These are phyloP conservation scores for Coemansia sp. DNA, from an alignment of 192 early-diverging fungal species.

Conservation along the genomic window DNA sequence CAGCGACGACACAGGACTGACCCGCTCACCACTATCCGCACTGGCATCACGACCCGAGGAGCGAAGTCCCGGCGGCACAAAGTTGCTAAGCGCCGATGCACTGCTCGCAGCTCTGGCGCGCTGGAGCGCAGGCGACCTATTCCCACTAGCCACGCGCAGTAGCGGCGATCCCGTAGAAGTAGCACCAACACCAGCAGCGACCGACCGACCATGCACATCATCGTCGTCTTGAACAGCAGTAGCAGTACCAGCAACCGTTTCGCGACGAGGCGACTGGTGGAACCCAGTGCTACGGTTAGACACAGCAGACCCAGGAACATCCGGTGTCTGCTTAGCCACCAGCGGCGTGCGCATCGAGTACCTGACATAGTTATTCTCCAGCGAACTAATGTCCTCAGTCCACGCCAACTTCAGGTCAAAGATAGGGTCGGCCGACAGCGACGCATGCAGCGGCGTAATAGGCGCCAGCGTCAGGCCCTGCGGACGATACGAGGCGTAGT, in stretches of 20 bases:
- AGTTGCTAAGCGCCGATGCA: constrained; percentile 22
- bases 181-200: background rate
- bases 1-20: background rate
- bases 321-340: background rate
- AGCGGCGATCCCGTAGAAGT: constrained; percentile 10
- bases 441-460: constrained; percentile 5
- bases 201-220: background rate
- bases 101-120: constrained; percentile 42
- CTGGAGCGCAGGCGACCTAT: constrained; percentile 16
- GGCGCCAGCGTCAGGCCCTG: constrained; percentile 6
- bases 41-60: constrained; percentile 16
- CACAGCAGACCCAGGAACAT: background rate
- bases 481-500: constrained; percentile 9
- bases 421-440: constrained; percentile 13
- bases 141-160: constrained; percentile 26
- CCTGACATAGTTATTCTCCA: constrained; percentile 51
- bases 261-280: constrained; percentile 1
- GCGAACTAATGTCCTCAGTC: constrained; percentile 48
- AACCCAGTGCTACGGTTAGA: background rate
- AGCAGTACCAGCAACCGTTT: constrained; percentile 2
- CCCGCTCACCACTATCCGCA: background rate
- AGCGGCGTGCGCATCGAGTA: constrained; percentile 43
- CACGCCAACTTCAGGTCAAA: constrained; percentile 41
- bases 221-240: background rate
- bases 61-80: constrained; percentile 51